Percentiles rank a stretch among this genome's conserved stretches.
These are phyloP conservation scores for Saururus chinensis DNA, from an alignment of 164 flowering plant genomes.

Conservation along the genomic window DNA sequence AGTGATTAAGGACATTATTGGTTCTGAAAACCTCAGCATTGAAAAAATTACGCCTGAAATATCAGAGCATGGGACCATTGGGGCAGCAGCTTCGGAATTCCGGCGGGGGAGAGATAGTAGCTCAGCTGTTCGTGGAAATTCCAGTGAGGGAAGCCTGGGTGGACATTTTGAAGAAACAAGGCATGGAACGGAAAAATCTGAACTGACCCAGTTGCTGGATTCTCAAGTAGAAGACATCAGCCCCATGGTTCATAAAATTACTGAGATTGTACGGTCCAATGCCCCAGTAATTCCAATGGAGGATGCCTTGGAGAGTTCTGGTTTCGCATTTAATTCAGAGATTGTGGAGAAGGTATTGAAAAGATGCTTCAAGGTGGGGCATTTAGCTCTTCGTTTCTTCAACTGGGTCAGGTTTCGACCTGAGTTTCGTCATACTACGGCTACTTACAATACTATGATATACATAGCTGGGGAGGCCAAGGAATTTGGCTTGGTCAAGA, in stretches of 20 bases:
- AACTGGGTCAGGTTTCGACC: conserved; percentile 47
- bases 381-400: conserved; percentile 58
- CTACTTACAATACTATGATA: conserved; percentile 58
- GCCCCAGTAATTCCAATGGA: conserved; percentile 35
- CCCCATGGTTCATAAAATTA: conserved; percentile 44
- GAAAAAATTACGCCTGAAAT: too few relatives aligned
- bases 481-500: conserved; percentile 43
- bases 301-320: conserved; percentile 34
- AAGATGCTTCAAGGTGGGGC: conserved; percentile 71
- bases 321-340: conserved; percentile 29
- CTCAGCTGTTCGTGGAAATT: too few relatives aligned
- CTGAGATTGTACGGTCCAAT: conserved; percentile 41
- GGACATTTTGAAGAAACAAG: too few relatives aligned
- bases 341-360: conserved; percentile 70
- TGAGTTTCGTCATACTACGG: conserved; percentile 43
- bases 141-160: too few relatives aligned
- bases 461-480: conserved; percentile 60
- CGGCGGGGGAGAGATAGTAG: too few relatives aligned
- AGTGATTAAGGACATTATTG: too few relatives aligned
- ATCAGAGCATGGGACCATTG: too few relatives aligned
- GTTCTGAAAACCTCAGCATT: too few relatives aligned
- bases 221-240: conserved; percentile 53
- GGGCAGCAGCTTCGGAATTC: too few relatives aligned
- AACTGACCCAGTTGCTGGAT: too few relatives aligned
- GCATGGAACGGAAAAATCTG: conserved; percentile 2